phyloP scores from a whole-genome alignment of 2,329 filamentous ascomycete genomes.

The Fusarium sp. region DNA sequence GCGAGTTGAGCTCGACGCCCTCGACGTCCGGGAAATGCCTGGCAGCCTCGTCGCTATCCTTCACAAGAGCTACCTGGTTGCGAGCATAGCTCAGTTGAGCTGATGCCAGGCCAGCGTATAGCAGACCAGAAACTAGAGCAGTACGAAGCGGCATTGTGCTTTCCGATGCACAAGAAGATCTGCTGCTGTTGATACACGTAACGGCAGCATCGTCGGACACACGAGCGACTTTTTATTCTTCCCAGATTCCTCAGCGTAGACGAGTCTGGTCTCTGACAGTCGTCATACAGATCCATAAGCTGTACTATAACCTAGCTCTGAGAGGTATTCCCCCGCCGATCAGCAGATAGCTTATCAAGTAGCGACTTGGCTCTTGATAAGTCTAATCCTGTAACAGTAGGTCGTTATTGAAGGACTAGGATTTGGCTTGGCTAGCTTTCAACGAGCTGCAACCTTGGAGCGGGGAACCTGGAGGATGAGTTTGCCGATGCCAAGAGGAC shows the following conservation, averaged over 20 bases:
- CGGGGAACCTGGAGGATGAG: slow-evolving; percentile 11
- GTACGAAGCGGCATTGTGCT: slow-evolving; percentile 16
- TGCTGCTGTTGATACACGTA: neutral
- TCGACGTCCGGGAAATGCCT: slow-evolving; percentile 38
- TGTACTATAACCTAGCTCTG: neutral
- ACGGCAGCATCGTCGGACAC: too few species aligned
- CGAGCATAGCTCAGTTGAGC: slow-evolving; percentile 40
- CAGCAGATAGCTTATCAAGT: slow-evolving; percentile 18
- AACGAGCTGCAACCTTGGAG: slow-evolving; percentile 9
- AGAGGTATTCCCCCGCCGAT: slow-evolving; percentile 15
- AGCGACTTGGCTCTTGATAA: slow-evolving; percentile 20
- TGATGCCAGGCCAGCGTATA: slow-evolving; percentile 29
- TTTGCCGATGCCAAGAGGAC: slow-evolving; percentile 16
- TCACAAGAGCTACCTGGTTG: slow-evolving; percentile 40
- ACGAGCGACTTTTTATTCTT: slow-evolving; percentile 1
- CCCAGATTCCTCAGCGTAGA: slow-evolving; percentile 3
- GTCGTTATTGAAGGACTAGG: slow-evolving; percentile 4
- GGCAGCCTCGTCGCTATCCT: slow-evolving; percentile 37
- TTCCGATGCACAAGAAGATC: neutral
- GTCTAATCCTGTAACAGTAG: slow-evolving; percentile 31
- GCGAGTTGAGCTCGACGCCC: slow-evolving; percentile 39
- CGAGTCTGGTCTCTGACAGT: neutral
- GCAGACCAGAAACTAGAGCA: slow-evolving; percentile 16
- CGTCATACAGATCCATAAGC: neutral
- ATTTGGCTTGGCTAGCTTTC: slow-evolving; percentile 2